Evolutionary conservation across 345 rosid species (phyloP).

Genomic region (Rhodamnia rubescens): DNA sequence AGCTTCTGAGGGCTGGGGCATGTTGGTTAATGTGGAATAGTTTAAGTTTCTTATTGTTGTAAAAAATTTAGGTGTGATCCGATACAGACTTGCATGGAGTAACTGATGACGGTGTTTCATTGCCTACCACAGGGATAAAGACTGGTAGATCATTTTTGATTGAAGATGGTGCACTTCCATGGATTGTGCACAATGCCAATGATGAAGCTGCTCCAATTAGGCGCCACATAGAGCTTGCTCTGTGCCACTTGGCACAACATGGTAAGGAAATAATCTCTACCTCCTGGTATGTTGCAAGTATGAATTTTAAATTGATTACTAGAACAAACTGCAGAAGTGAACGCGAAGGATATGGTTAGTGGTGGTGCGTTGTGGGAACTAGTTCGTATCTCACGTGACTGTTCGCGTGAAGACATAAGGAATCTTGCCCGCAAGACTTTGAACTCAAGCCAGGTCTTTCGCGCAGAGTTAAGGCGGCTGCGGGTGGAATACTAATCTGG

Average conservation of each 20-base stretch:
- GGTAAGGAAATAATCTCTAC: constrained; percentile 28
- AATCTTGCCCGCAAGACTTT: constrained; percentile 75
- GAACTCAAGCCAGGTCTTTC: constrained; percentile 50
- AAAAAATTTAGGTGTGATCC: neutral
- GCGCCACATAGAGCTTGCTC: constrained; percentile 95
- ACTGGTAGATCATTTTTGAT: constrained; percentile 73
- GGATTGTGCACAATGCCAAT: constrained; percentile 94
- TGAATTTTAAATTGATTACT: neutral
- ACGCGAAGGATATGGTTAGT: constrained; percentile 81
- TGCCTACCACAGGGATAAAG: constrained; percentile 42
- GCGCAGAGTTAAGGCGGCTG: constrained; percentile 56
- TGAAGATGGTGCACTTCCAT: constrained; percentile 90
- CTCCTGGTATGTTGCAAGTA: neutral
- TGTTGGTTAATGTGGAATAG: neutral
- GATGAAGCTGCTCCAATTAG: constrained; percentile 82
- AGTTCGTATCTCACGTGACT: constrained; percentile 81
- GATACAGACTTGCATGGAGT: constrained; percentile 1
- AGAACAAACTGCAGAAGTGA: constrained; percentile 51
- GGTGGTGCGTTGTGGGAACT: constrained; percentile 98
- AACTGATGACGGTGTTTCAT: neutral
- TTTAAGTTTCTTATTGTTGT: neutral
- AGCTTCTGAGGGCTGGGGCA: neutral
- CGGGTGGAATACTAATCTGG: constrained; percentile 45
- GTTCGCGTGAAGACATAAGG: constrained; percentile 90
- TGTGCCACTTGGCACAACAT: constrained; percentile 94